A percentile compares a stretch with the other conserved stretches of the same genome.
Conservation (phyloP, 2,329 filamentous ascomycete genomes). For the Colletotrichum lupini region DNA sequence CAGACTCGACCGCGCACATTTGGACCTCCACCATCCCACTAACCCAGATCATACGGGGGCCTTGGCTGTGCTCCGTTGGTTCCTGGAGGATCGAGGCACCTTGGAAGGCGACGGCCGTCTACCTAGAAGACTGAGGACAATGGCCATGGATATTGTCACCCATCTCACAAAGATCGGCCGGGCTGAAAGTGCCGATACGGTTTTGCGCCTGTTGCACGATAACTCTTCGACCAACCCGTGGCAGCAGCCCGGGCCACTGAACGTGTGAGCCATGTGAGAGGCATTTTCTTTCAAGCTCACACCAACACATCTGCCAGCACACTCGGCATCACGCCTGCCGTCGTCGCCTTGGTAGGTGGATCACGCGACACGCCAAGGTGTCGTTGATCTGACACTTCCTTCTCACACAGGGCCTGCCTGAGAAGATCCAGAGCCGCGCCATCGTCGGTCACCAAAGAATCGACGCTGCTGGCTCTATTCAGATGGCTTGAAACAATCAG, state of each 20-base stretch:
- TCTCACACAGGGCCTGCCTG: too few relatives aligned
- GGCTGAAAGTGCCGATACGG: conserved; percentile 52
- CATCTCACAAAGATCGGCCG: conserved; percentile 54
- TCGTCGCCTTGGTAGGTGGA: not conserved
- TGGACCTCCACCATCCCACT: conserved; percentile 66
- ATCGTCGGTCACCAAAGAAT: not conserved
- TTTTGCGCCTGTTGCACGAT: conserved; percentile 50
- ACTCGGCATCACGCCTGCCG: not conserved
- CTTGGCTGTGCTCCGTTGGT: conserved; percentile 44
- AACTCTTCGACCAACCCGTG: conserved; percentile 43
- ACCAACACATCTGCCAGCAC: not conserved
- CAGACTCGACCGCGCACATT: conserved; percentile 61
- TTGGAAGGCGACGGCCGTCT: not conserved
- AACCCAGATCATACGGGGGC: conserved; percentile 60
- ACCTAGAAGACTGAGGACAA: conserved; percentile 28
- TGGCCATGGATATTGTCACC: conserved; percentile 54
- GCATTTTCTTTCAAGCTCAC: too few relatives aligned
- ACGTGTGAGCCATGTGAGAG: not conserved
- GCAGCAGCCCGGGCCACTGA: not conserved
- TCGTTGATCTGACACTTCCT: not conserved
- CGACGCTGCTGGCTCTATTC: not conserved
- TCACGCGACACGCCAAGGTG: not conserved
- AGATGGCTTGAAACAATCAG: not conserved
- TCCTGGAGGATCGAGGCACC: conserved; percentile 47
- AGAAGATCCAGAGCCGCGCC: not conserved